A percentile compares a stretch with the other conserved stretches of the same genome.
Conservation (phyloP, 306 rosid genomes). For the Trifolium pratense region DNA sequence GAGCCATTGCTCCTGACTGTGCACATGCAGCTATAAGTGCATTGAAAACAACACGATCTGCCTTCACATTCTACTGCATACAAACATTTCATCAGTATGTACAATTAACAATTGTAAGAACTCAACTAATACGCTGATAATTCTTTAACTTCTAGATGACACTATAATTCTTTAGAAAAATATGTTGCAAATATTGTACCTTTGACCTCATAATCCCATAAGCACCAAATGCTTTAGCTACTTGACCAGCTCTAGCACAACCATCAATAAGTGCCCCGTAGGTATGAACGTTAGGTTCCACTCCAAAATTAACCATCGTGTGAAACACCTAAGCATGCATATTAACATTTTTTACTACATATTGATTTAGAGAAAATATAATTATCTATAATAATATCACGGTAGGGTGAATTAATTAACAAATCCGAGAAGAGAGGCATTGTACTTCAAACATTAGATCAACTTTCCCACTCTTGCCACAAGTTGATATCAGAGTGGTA, state of each 20-base stretch:
- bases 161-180: slow-evolving; percentile 23
- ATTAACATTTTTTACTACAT: slow-evolving; percentile 32
- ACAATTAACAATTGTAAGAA: slow-evolving; percentile 35
- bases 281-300: slow-evolving; percentile 87
- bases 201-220: slow-evolving; percentile 98
- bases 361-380: slow-evolving; percentile 28
- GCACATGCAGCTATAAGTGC: slow-evolving; percentile 98
- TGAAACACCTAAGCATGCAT: slow-evolving; percentile 71
- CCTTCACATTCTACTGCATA: slow-evolving; percentile 99
- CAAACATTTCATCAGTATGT: slow-evolving; percentile 66
- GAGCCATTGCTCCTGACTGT: slow-evolving; percentile 94
- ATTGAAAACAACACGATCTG: slow-evolving; percentile 99
- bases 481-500: slow-evolving; percentile 92
- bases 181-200: slow-evolving; percentile 58
- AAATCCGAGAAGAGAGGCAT: slow-evolving; percentile 47
- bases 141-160: too few relatives aligned
- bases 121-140: slow-evolving; percentile 13
- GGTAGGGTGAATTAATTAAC: slow-evolving; percentile 32
- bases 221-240: slow-evolving; percentile 98
- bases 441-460: slow-evolving; percentile 93
- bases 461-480: slow-evolving; percentile 93
- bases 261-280: slow-evolving; percentile 98
- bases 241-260: slow-evolving; percentile 96
- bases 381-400: slow-evolving; percentile 14
- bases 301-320: slow-evolving; percentile 89